phyloP scores from a whole-genome alignment of 805 yeast genomes.

The Candida xyloterini region DNA sequence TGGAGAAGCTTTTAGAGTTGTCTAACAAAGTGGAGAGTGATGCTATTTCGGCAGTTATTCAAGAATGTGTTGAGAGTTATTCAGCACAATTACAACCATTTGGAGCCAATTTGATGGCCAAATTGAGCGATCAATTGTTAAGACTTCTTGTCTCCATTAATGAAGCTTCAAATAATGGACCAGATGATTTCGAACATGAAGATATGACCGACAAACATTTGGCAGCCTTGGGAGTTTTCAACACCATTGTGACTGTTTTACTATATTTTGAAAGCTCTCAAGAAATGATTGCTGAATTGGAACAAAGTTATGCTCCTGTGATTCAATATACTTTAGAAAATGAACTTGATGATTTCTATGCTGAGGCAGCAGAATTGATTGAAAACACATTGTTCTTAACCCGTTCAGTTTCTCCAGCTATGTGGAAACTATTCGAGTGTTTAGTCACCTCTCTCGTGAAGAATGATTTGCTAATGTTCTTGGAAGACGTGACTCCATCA shows the following conservation, averaged over 20 bases:
- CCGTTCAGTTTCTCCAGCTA: conserved; percentile 57
- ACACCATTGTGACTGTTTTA: conserved; percentile 84
- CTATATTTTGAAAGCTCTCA: conserved; percentile 80
- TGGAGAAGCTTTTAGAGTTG: conserved; percentile 72
- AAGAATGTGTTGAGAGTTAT: conserved; percentile 88
- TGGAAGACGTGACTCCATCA: conserved; percentile 74
- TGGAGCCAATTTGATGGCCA: conserved; percentile 60
- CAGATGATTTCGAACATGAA: conserved; percentile 49
- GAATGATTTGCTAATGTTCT: conserved; percentile 58
- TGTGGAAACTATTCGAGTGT: conserved; percentile 70
- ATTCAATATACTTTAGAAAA: conserved; percentile 63
- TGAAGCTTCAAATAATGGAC: conserved; percentile 52
- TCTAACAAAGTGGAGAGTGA: conserved; percentile 86
- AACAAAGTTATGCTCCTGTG: conserved; percentile 71
- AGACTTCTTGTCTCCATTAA: conserved; percentile 66
- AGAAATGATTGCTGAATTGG: conserved; percentile 65
- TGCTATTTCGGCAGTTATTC: conserved; percentile 85
- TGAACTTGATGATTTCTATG: conserved; percentile 72
- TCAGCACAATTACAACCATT: conserved; percentile 89
- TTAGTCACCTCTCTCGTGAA: conserved; percentile 36
- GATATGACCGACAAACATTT: conserved; percentile 66
- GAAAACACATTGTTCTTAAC: conserved; percentile 69
- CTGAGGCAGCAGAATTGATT: conserved; percentile 78
- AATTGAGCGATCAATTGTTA: conserved; percentile 73
- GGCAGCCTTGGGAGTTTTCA: conserved; percentile 83